These are phyloP conservation scores for Plasmodium vinckei DNA, from an alignment of 169 alveolate species.

Conservation along the genomic window DNA sequence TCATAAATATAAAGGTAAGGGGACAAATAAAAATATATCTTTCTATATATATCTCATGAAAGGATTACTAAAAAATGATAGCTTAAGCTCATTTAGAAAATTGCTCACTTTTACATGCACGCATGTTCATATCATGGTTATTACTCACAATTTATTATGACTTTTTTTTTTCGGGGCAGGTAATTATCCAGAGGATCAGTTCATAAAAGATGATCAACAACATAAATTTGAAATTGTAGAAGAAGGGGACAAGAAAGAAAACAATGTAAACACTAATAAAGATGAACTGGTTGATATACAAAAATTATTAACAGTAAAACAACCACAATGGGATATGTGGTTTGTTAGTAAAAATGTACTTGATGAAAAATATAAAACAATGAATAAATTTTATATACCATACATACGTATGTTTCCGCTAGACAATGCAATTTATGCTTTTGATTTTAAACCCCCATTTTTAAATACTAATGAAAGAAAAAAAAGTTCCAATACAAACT, in stretches of 20 bases:
- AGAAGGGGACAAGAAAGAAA: background rate
- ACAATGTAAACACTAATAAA: background rate
- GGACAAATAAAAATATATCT: background rate
- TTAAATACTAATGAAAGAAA: slow-evolving; percentile 19
- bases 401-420: slow-evolving; percentile 65
- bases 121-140: no score
- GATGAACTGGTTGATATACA: slow-evolving; percentile 1
- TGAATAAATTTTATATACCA: slow-evolving; percentile 53
- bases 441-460: slow-evolving; percentile 73
- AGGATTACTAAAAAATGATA: background rate
- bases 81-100: no score
- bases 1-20: slow-evolving; percentile 73
- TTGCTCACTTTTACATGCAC: no score
- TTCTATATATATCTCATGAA: background rate
- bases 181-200: slow-evolving; percentile 58
- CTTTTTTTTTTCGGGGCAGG: slow-evolving; percentile 6
- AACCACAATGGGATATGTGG: slow-evolving; percentile 79
- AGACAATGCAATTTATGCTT: slow-evolving; percentile 31
- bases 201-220: slow-evolving; percentile 70
- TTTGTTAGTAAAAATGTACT: slow-evolving; percentile 42
- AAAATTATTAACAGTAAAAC: slow-evolving; percentile 35
- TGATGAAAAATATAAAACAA: slow-evolving; percentile 31
- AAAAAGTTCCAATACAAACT: slow-evolving; percentile 11
- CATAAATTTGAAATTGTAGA: slow-evolving; percentile 61
- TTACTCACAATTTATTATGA: background rate